phyloP scores from a whole-genome alignment of 78 protist genomes.

The Dictyostelium brefeldianum region DNA sequence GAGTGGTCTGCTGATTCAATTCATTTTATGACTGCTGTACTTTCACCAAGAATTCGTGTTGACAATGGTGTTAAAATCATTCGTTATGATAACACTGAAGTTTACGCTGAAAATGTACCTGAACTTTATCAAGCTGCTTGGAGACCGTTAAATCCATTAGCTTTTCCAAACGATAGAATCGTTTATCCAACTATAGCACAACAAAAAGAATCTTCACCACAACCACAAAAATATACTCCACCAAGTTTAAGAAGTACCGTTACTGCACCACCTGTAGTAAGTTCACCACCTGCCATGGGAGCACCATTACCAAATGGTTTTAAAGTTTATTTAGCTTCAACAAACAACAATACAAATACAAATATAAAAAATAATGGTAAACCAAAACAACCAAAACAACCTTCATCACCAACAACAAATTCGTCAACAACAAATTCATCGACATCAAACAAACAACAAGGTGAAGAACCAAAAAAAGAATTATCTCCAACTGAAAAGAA shows the following conservation, averaged over 20 bases:
- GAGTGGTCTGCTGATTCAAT: slow-evolving; percentile 84
- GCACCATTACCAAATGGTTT: slow-evolving; percentile 56
- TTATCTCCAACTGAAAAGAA: slow-evolving; percentile 48
- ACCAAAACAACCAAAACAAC: slow-evolving; percentile 14
- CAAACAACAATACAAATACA: background rate
- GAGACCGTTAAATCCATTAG: slow-evolving; percentile 46
- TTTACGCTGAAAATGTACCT: slow-evolving; percentile 60
- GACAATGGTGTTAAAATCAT: slow-evolving; percentile 73
- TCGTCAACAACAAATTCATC: background rate
- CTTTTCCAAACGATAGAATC: slow-evolving; percentile 47
- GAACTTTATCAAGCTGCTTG: slow-evolving; percentile 76
- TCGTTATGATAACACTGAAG: slow-evolving; percentile 56
- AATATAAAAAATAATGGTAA: background rate
- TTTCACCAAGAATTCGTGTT: slow-evolving; percentile 80
- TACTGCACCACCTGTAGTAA: slow-evolving; percentile 15
- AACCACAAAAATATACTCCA: slow-evolving; percentile 70
- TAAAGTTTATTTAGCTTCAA: slow-evolving; percentile 36
- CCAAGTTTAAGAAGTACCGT: slow-evolving; percentile 40
- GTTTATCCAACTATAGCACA: slow-evolving; percentile 6
- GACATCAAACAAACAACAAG: background rate
- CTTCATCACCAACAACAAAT: background rate
- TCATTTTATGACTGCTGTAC: slow-evolving; percentile 64
- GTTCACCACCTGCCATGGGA: background rate
- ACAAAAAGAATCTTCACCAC: slow-evolving; percentile 23
- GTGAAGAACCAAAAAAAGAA: slow-evolving; percentile 35